Base-by-base conservation (phyloP, 2,329 filamentous ascomycete species). In the Eurotiales sp. region DNA sequence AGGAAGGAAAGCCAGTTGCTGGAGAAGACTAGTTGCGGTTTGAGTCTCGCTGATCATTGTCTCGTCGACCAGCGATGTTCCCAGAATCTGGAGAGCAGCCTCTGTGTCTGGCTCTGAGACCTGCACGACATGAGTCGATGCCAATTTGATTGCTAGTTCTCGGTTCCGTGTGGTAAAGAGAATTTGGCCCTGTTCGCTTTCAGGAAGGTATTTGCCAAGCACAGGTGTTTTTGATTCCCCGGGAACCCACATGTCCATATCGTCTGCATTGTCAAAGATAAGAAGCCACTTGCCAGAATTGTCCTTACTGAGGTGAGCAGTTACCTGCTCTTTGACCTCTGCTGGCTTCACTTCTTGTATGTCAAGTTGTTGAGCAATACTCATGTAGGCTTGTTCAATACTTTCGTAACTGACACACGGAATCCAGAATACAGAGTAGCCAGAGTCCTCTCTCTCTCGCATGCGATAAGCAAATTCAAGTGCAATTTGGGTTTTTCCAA, bases 111-210 rank as follows among this genome's bases (percentile, higher is more conserved):
- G 54, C 19, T 57, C 49, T 15, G 53, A 37, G 17, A 64, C 42
- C 4, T 25, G 0, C 25, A 63, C 46, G 11, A 59, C 45, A 51
- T 60, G 44, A n/a, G 48, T 50, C 21, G 46, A 21, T 47, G 54
- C 54, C 2, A 67, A 50, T 25, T 58, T 53, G 10, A 55, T 46
- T 0, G 57, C 56, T 1, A 57, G 32, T 41, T 58, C 51, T 23
- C 50, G 54, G 14, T 56, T 63, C 7, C 63, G 55, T 2, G 58
- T 61, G 0, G 64, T 69, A 25, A 68, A 57, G 0, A 68, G 52
- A 36, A 68, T 59, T 42, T 6, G 39, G 29, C 57, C 59, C 32
- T 63, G 52, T 23, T 58, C 45, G 30, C 45, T 60, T 14, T 52
- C 45, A 17, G 61, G 58, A 5, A 64, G 36, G 40, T 52, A 52